Evolutionary conservation across 2,329 filamentous ascomycete species (phyloP), one percentile per base, ranked within the genome.

Genomic region (Trichoderma afroharzianum): DNA sequence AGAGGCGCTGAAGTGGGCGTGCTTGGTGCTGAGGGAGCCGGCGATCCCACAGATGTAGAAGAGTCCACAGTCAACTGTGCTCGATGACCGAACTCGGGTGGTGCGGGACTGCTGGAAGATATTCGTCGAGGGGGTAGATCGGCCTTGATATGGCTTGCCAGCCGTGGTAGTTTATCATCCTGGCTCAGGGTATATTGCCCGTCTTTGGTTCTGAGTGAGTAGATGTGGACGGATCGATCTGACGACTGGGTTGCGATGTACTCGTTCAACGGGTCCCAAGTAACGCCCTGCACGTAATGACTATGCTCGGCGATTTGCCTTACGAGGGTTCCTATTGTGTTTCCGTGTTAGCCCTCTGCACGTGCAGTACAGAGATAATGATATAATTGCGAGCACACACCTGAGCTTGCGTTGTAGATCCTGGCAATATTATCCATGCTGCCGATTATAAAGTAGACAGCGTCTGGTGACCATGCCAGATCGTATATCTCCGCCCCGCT

Each of bases 341-440:
- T 50, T 63, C 8, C 63, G 73, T 66, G 36, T 73, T 21, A 72
- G 68, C 59, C 58, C 30, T 9, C 30, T 8, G 21, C 26, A 39
- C 74, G 71, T 69, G 26, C 8, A 36, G 33, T 63, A 14, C n/a
- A 21, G 21, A 11, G 8, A 28, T 47, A 70, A 70, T 58, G 39
- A 24, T 53, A 36, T 21, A 63, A 53, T 68, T 53, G 71, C 18
- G n/a, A 63, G n/a, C 73, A 76, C 87, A 74, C 85, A 95, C 93
- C 95, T 77, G 93, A 96, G 74, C 93, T 92, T 71, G 95, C 93
- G 82, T 97, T 98, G 85, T 98, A 98, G 77, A 99, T 98, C 72
- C 95, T 90, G 72, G 96, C 95, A 80, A 98, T 92, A 80, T 99
- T 99, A 84, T 99, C 96, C 95, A 99, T 98, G 83, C 96, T 98